These are phyloP conservation scores for Aspergillus carlsbadensis DNA, from an alignment of 495 filamentous ascomycete genomes.

Conservation along the genomic window DNA sequence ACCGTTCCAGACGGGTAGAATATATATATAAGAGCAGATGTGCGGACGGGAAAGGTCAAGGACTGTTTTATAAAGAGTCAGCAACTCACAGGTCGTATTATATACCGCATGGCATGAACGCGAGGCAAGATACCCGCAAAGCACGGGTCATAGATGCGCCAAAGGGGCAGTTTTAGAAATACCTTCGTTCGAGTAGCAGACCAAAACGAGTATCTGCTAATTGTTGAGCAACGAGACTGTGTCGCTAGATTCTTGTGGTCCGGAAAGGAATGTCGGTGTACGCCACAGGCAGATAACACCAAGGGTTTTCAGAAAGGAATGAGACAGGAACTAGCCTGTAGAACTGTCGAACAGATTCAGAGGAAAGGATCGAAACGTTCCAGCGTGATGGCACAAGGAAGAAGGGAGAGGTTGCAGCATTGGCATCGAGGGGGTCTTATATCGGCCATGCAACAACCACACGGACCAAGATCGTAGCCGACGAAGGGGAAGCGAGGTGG, in stretches of 20 bases:
- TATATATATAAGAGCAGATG: constrained; percentile 23
- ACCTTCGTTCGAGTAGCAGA: constrained; percentile 16
- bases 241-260: neutral
- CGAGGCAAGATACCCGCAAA: neutral
- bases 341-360: constrained; percentile 29
- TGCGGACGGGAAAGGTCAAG: constrained; percentile 4
- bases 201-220: neutral
- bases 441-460: constrained; percentile 9
- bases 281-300: constrained; percentile 36
- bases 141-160: neutral
- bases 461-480: constrained; percentile 6
- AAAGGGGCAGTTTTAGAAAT: constrained; percentile 1
- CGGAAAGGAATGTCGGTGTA: constrained; percentile 34
- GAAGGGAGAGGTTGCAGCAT: constrained; percentile 4
- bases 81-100: neutral
- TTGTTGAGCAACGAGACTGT: neutral
- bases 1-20: constrained; percentile 47
- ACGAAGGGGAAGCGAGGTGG: constrained; percentile 6
- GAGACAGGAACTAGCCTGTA: constrained; percentile 37
- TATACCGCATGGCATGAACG: neutral
- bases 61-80: neutral
- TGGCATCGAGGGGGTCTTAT: constrained; percentile 20
- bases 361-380: constrained; percentile 26
- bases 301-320: constrained; percentile 30
- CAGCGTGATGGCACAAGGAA: constrained; percentile 21